Conservation (phyloP, 805 yeast species). For the Yamadazyma sp. region DNA sequence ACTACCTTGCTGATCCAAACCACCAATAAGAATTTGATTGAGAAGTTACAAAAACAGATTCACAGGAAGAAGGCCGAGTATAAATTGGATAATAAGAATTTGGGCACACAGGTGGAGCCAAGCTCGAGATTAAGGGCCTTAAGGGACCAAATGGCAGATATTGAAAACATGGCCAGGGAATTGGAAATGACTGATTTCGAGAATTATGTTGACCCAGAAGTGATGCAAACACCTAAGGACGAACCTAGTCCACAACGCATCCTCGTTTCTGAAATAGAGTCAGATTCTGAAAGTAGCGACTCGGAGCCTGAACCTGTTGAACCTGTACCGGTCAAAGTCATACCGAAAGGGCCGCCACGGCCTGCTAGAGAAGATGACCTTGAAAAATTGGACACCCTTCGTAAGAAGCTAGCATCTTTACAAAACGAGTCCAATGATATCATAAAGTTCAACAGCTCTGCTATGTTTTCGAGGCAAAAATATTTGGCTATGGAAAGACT, state of each 20-base stretch:
- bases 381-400: constrained; percentile 52
- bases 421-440: constrained; percentile 78
- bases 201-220: constrained; percentile 24
- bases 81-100: constrained; percentile 44
- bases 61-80: constrained; percentile 48
- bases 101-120: constrained; percentile 66
- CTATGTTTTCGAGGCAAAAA: constrained; percentile 59
- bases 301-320: constrained; percentile 15
- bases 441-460: constrained; percentile 63
- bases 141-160: constrained; percentile 79
- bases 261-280: constrained; percentile 19
- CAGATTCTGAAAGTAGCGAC: constrained; percentile 9
- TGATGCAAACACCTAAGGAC: constrained; percentile 3
- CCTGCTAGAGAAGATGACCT: constrained; percentile 51
- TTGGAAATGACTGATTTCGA: constrained; percentile 84
- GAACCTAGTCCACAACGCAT: constrained; percentile 15
- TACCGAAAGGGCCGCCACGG: constrained; percentile 35
- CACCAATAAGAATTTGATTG: constrained; percentile 36
- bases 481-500: constrained; percentile 69
- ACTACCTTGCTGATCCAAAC: constrained; percentile 38
- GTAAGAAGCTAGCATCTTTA: constrained; percentile 57
- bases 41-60: constrained; percentile 45
- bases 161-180: constrained; percentile 81
- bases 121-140: constrained; percentile 70
- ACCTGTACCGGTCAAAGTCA: constrained; percentile 16